Base-by-base conservation (phyloP, 192 early-diverging fungal genomes). In the Coemansia guatemalensis region DNA sequence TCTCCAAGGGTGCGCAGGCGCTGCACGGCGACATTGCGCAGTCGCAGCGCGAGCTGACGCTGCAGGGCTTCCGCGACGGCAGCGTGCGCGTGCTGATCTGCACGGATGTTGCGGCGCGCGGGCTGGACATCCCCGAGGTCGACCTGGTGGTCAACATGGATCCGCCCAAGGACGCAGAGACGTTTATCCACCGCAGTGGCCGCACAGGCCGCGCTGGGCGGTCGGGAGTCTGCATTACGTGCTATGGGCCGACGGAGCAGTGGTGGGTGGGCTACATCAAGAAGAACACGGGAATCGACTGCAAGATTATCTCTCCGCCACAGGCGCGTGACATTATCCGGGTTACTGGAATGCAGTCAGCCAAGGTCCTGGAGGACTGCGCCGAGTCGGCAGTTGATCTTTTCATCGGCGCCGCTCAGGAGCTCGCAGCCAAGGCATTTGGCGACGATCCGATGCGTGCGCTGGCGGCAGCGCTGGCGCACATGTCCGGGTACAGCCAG, bases 121-220 rank as follows among this genome's bases (percentile, higher is more conserved):
- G 96, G 66, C 84, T 97, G 61, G 94, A 97, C 84, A 95, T 98
- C 66, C 93, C 93, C 44, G 90, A 95, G 82, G 93, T 97, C 51
- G 96, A 97, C 84, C 81, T 98, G 35, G 96, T 98, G 21, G 93
- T 98, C 83, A 97, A 98, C 82, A 89, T 89, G 67, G 93, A 97
- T 65, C 95, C 95, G 48, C 95, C 95, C 59, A 86, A 87, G 73
- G 95, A 98, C 73, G 84, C 94, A 21, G 94, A 98, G 69, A 87
- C 89, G 22, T 98, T 97, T 71, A 93, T 98, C 49, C 96, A 98
- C 82, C 89, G 96, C 56, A 92, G 91, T 48, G 96, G 96, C 20
- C 87, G 96, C 73, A 97, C 95, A 1, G 96, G 94, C 33, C 93
- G 96, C 75, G 93, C 94, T 48, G 92, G 93, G 35, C 89, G 88